Evolutionary conservation across 2,329 filamentous ascomycete species (phyloP).

Genomic region (Aspergillus phoenicis): DNA sequence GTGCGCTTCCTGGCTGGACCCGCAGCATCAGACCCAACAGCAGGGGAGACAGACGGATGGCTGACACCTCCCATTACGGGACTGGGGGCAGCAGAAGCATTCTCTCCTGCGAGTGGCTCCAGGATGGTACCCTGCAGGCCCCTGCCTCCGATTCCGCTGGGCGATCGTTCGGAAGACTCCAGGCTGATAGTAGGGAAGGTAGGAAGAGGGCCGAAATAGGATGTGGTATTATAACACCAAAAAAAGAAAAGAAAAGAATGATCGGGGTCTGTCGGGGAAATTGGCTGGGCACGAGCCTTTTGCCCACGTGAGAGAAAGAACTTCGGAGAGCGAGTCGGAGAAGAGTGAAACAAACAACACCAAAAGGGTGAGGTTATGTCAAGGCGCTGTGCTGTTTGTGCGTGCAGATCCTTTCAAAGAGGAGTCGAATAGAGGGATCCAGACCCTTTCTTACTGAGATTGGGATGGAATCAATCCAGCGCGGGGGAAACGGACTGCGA

Average conservation of each 20-base stretch:
- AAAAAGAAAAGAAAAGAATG: conserved; percentile 11
- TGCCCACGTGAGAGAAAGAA: not conserved
- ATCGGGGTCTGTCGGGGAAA: not conserved
- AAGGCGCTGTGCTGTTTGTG: not conserved
- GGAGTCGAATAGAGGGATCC: not conserved
- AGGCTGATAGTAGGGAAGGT: conserved; percentile 35
- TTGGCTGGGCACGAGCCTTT: not conserved
- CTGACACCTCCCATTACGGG: conserved; percentile 42
- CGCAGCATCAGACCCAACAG: conserved; percentile 32
- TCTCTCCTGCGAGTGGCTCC: conserved; percentile 32
- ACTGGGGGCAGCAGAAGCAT: conserved; percentile 40
- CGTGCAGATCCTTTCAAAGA: not conserved
- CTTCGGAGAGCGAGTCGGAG: not conserved
- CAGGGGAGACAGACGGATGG: conserved; percentile 33
- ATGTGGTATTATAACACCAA: conserved; percentile 5
- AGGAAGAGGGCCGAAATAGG: conserved; percentile 21
- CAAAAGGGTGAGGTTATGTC: not conserved
- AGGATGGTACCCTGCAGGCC: conserved; percentile 31
- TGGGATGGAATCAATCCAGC: conserved; percentile 17
- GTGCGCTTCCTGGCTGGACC: conserved; percentile 46
- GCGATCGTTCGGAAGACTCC: conserved; percentile 37
- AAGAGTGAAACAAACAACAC: not conserved
- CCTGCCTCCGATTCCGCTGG: conserved; percentile 41
- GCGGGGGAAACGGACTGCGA: conserved; percentile 6
- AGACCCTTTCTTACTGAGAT: conserved; percentile 12